These are phyloP conservation scores for Penicillium sp. DNA, from an alignment of 2,329 filamentous ascomycete genomes.

Conservation along the genomic window DNA sequence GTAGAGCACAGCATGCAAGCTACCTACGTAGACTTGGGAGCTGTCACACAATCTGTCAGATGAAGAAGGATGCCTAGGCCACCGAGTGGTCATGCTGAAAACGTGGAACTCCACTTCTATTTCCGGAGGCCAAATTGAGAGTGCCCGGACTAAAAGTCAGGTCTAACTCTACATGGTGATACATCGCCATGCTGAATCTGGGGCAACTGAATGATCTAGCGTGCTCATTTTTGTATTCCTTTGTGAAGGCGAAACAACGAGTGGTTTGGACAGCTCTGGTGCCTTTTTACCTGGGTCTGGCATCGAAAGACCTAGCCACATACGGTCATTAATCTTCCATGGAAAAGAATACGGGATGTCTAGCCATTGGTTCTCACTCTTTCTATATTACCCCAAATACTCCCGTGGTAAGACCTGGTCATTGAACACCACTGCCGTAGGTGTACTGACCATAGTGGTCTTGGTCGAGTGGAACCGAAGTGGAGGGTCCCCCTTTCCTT, in stretches of 20 bases:
- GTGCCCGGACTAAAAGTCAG: conserved; percentile 45
- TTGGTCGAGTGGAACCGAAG: too few species aligned
- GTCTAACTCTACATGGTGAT: conserved; percentile 2
- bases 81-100: conserved; percentile 50
- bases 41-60: not conserved
- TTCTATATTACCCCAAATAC: not conserved
- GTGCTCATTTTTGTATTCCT: not conserved
- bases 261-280: not conserved
- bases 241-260: not conserved
- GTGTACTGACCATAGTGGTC: too few species aligned
- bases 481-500: too few species aligned
- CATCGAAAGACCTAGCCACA: not conserved
- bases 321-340: not conserved
- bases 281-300: not conserved
- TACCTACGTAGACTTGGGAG: not conserved
- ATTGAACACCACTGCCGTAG: too few species aligned
- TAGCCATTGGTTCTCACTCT: not conserved
- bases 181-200: not conserved
- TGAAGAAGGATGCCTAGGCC: conserved; percentile 44
- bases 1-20: not conserved
- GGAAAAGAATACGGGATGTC: not conserved
- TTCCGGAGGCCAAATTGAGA: conserved; percentile 45
- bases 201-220: not conserved
- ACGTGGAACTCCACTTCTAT: conserved; percentile 53
- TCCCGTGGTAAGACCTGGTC: too few species aligned